Percentiles rank a stretch among this genome's conserved stretches.
Evolutionary conservation across 371 early-diverging fungal species (phyloP).

Genomic region (Hamiltosporidium tvaerminnensis): DNA sequence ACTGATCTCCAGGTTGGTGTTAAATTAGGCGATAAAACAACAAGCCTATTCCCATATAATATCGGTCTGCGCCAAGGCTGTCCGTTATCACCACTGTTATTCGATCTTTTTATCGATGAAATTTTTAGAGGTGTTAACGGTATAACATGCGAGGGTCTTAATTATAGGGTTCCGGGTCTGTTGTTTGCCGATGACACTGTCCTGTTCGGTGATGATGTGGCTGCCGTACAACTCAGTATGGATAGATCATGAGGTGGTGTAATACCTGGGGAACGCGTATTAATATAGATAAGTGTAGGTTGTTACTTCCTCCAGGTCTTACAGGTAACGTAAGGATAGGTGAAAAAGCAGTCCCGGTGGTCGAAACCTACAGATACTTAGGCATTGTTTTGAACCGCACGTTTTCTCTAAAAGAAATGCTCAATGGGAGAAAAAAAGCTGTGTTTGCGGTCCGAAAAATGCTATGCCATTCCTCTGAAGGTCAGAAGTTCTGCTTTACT

Average conservation of each 20-base stretch:
- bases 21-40: no score
- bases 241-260: background rate
- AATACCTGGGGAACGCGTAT: background rate
- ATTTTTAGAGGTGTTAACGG: no score
- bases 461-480: background rate
- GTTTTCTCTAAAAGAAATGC: background rate
- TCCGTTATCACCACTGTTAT: no score
- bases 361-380: background rate
- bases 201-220: background rate
- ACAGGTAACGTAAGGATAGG: background rate
- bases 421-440: background rate
- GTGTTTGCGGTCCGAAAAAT: background rate
- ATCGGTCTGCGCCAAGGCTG: no score
- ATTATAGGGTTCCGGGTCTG: no score
- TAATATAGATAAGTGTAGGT: background rate
- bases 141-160: no score
- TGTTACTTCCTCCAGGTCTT: background rate
- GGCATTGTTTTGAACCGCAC: background rate
- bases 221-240: background rate
- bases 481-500: background rate
- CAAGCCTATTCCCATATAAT: no score
- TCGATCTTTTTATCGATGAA: no score
- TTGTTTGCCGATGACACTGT: constrained; percentile 3
- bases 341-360: background rate
- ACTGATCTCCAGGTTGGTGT: no score